Conservation (phyloP, 202 grass and related monocot species). For the Eragrostis tef region DNA sequence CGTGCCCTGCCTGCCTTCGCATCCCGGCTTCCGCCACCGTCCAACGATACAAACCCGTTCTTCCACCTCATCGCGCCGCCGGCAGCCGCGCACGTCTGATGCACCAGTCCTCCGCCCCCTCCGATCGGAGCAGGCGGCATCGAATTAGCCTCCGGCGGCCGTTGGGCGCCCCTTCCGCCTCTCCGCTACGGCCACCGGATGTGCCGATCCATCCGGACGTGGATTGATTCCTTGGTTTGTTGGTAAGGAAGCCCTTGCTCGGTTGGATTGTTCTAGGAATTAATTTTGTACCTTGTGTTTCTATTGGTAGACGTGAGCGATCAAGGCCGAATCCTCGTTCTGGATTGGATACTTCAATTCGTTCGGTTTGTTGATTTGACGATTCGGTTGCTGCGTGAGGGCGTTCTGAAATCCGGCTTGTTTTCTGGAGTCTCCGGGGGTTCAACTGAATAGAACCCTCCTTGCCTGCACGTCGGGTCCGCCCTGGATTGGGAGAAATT, state of each 20-base stretch:
- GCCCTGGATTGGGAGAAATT: background rate
- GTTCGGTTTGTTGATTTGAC: background rate
- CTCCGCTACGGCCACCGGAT: background rate
- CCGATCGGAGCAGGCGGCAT: background rate
- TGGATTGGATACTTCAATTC: background rate
- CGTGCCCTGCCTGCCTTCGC: background rate
- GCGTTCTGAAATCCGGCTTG: background rate
- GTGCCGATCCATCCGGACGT: constrained; percentile 17
- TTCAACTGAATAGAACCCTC: background rate
- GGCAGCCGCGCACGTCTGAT: background rate
- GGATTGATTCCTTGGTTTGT: background rate
- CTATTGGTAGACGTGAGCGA: background rate
- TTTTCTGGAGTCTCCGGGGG: background rate
- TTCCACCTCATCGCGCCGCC: background rate
- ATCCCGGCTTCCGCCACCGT: background rate
- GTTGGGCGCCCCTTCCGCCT: background rate
- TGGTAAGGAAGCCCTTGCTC: background rate
- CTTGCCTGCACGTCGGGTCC: background rate
- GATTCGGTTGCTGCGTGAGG: background rate
- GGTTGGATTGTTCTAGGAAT: background rate
- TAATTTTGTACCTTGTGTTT: background rate
- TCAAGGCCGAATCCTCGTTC: constrained; percentile 3
- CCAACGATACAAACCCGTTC: background rate
- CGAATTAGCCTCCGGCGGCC: background rate
- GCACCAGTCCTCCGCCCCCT: background rate